These are phyloP conservation scores for Phytophthora parvispora DNA, from an alignment of 352 stramenopile species.

Conservation along the genomic window DNA sequence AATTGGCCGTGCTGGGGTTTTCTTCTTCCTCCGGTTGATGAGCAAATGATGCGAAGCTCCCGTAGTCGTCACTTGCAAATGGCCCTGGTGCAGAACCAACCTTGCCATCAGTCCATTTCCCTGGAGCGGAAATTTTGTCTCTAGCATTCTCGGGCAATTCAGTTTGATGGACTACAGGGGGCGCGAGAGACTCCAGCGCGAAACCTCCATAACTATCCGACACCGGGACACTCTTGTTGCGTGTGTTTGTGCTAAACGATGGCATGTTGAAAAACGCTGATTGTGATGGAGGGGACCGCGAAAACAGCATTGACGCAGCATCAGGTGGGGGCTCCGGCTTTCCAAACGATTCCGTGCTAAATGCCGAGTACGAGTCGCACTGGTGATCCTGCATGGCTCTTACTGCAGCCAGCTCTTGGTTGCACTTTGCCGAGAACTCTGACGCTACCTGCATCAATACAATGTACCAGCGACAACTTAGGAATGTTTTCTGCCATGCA, in stretches of 20 bases:
- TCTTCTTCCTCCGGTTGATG: conserved; percentile 22
- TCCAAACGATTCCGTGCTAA: conserved; percentile 69
- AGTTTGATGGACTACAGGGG: conserved; percentile 25
- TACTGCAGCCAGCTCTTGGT: conserved; percentile 58
- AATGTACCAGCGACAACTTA: background rate
- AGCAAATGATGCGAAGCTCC: conserved; percentile 50
- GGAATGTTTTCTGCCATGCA: background rate
- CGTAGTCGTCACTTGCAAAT: conserved; percentile 47
- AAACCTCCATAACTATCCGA: conserved; percentile 63
- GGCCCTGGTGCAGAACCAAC: background rate
- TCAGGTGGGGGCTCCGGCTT: conserved; percentile 18
- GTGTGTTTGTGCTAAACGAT: background rate
- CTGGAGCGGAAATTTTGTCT: background rate
- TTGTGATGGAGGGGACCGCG: conserved; percentile 39
- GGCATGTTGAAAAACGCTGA: conserved; percentile 10
- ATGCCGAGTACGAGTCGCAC: conserved; percentile 72
- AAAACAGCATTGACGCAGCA: conserved; percentile 53
- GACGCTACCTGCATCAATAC: conserved; percentile 53
- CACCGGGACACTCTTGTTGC: conserved; percentile 2
- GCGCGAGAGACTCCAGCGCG: conserved; percentile 45
- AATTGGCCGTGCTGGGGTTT: background rate
- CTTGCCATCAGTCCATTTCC: background rate
- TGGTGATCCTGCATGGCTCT: conserved; percentile 55
- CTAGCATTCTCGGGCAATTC: conserved; percentile 1
- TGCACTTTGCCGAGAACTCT: conserved; percentile 58